phyloP scores from a whole-genome alignment of 1,284 basidiomycete species.

The Cryptococcus hybrid region DNA sequence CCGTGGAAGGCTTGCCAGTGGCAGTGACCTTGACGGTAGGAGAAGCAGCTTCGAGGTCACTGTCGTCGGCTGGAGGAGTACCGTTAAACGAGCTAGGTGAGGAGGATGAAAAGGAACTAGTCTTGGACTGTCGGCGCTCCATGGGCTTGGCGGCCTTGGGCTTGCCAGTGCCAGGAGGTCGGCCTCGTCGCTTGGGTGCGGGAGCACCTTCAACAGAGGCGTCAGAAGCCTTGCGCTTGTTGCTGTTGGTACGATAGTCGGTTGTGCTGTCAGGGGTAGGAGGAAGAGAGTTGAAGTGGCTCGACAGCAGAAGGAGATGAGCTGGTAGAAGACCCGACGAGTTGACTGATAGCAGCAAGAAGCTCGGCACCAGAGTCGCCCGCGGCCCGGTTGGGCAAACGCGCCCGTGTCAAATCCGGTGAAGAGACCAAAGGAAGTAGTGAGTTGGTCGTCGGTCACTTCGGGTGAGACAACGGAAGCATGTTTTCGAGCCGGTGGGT shows the following conservation, averaged over 20 bases:
- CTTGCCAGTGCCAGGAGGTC: conserved; percentile 24
- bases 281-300: conserved; percentile 8
- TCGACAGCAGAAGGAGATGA: conserved; percentile 11
- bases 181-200: conserved; percentile 29
- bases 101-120: conserved; percentile 1
- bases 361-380: conserved; percentile 8
- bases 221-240: conserved; percentile 38
- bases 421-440: conserved; percentile 22
- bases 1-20: conserved; percentile 40
- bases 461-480: conserved; percentile 7
- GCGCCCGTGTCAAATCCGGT: conserved; percentile 25
- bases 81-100: conserved; percentile 8
- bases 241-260: neutral
- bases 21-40: conserved; percentile 22
- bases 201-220: conserved; percentile 10
- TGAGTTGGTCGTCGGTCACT: conserved; percentile 23
- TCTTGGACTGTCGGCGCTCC: conserved; percentile 15
- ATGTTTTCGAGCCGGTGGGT: conserved; percentile 31
- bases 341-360: conserved; percentile 22
- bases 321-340: conserved; percentile 4
- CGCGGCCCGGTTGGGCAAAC: conserved; percentile 18
- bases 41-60: conserved; percentile 4
- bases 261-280: neutral
- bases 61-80: conserved; percentile 3
- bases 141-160: conserved; percentile 19